These are phyloP conservation scores for Termitomyces sp. DNA, from an alignment of 768 basidiomycete genomes.

Conservation along the genomic window DNA sequence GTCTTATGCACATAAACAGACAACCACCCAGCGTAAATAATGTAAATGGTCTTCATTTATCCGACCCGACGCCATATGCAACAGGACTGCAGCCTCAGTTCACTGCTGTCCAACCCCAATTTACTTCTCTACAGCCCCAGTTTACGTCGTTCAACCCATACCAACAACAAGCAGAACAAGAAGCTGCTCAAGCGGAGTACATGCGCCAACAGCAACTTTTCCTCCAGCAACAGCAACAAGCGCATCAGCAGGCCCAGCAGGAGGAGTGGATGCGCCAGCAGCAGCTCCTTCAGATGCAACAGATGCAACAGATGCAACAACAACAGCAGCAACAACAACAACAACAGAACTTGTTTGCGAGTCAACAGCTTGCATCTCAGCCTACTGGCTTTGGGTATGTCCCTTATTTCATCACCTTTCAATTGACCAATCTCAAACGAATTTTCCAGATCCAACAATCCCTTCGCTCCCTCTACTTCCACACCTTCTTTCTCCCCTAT, in stretches of 20 bases:
- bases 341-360: slow-evolving; percentile 33
- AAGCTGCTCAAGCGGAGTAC: slow-evolving; percentile 75
- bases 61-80: slow-evolving; percentile 55
- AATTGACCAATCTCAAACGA: slow-evolving; percentile 15
- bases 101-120: slow-evolving; percentile 49
- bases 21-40: slow-evolving; percentile 15
- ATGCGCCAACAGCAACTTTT: slow-evolving; percentile 70
- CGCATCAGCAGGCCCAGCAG: slow-evolving; percentile 44
- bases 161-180: slow-evolving; percentile 89
- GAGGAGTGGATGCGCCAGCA: slow-evolving; percentile 40
- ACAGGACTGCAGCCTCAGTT: slow-evolving; percentile 50
- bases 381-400: slow-evolving; percentile 75
- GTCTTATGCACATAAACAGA: slow-evolving; percentile 20
- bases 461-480: slow-evolving; percentile 62
- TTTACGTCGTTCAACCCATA: slow-evolving; percentile 93
- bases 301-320: slow-evolving; percentile 17
- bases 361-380: slow-evolving; percentile 31
- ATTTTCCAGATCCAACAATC: slow-evolving; percentile 90
- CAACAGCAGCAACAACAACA: slow-evolving; percentile 54
- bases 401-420: slow-evolving; percentile 6
- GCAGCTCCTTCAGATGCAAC: slow-evolving; percentile 39
- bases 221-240: slow-evolving; percentile 41
- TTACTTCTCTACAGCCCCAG: slow-evolving; percentile 63
- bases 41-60: slow-evolving; percentile 58
- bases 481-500: slow-evolving; percentile 22